Conservation (phyloP, 73 alveolate species). For the Strombidium stylifer region DNA sequence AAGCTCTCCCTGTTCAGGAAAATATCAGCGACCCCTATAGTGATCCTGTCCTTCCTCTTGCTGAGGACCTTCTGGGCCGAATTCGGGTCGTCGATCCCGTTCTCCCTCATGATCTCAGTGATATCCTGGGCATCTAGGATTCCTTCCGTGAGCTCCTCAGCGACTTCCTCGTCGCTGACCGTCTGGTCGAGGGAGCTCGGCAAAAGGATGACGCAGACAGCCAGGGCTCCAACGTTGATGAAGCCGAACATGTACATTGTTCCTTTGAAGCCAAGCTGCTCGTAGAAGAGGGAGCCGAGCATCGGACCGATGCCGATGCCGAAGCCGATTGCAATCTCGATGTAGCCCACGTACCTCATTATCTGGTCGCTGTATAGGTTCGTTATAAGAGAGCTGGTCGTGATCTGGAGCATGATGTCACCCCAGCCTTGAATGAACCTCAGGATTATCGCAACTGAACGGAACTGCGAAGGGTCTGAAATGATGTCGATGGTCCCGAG, state of each 20-base stretch:
- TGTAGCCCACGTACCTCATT: conserved; percentile 47
- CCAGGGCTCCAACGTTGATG: not conserved
- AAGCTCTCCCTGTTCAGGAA: too few relatives aligned
- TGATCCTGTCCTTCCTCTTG: too few relatives aligned
- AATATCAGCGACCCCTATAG: too few relatives aligned
- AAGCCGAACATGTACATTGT: conserved; percentile 32
- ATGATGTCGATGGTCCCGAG: conserved; percentile 20
- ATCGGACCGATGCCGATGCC: conserved; percentile 68
- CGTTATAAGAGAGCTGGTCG: conserved; percentile 55
- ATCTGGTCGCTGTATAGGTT: conserved; percentile 45
- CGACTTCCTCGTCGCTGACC: not conserved
- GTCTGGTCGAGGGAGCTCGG: conserved; percentile 14
- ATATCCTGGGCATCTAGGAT: too few relatives aligned
- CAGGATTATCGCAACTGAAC: conserved; percentile 8
- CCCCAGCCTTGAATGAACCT: conserved; percentile 51
- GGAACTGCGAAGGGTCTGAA: not conserved
- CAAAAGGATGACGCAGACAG: not conserved
- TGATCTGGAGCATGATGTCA: conserved; percentile 17
- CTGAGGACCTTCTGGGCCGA: too few relatives aligned
- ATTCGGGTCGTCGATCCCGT: too few relatives aligned
- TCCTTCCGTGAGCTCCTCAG: too few relatives aligned
- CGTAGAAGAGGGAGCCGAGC: conserved; percentile 49
- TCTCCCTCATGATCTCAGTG: too few relatives aligned
- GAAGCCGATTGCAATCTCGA: conserved; percentile 56
- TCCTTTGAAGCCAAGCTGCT: conserved; percentile 27